Base-by-base conservation (phyloP, 768 basidiomycete species). In the Nidularia pulvinata region DNA sequence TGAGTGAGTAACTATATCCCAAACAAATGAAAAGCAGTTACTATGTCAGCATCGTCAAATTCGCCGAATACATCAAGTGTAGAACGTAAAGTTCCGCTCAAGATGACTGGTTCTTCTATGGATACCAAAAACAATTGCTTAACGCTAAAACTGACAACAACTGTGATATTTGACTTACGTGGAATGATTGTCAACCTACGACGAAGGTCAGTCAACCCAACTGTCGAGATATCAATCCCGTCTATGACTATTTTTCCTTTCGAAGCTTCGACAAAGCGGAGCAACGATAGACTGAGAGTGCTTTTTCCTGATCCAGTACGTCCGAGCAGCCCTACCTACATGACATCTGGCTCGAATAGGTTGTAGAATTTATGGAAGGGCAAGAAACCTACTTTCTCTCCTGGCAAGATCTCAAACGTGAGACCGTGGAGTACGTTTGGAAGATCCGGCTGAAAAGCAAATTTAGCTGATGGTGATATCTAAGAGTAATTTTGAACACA, bases 21-120 rank as follows among this genome's bases (percentile, higher is more conserved):
- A 32, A 33, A 34, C n/a, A 7, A 37, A 37, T 19, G 19, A 19
- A 19, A 19, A 36, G 19, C 11, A 60, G 82, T 43, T 58, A 88
- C 86, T 56, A 93, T 90, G 53, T 91, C 88, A 0, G 77, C 76
- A 61, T 93, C 92, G 58, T 89, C 73, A 58, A 92, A 93, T 61
- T 93, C 89, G n/a, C 85, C 77, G 57, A 93, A 93, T 9, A 93
- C 88, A 60, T 93, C 91, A 10, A 93, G 69, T 0, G 90, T 87
- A 0, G 88, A 85, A 35, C 91, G 82, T 14, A 95, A 55, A 6
- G 85, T 91, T 7, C 93, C 93, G 54, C 89, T 92, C 59, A 95
- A 67, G 57, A 96, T 91, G 0, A 87, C 90, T 0, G 93, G 94
- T 62, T 95, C 93, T 86, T 95, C 91, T 87, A 71, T 51, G 50